A percentile compares a stretch with the other conserved stretches of the same genome.
These are phyloP conservation scores for Vararia minispora DNA, from an alignment of 768 basidiomycete genomes.

Conservation along the genomic window DNA sequence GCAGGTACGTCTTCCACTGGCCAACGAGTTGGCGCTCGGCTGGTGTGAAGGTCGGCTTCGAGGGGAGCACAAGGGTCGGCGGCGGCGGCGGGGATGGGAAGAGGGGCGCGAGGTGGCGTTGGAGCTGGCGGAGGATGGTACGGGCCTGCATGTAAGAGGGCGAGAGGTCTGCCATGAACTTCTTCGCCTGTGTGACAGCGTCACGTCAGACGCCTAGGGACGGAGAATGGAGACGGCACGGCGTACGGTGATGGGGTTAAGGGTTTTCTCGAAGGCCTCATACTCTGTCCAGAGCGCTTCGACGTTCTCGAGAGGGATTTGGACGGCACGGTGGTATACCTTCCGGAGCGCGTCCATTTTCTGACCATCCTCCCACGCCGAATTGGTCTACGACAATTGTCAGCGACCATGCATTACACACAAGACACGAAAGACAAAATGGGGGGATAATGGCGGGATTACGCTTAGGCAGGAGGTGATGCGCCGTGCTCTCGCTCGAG, in stretches of 20 bases:
- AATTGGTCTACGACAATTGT: conserved; percentile 36
- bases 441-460: no score
- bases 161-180: conserved; percentile 88
- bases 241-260: conserved; percentile 78
- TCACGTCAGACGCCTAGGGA: conserved; percentile 1
- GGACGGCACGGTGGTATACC: conserved; percentile 87
- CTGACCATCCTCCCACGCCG: conserved; percentile 93
- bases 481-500: no score
- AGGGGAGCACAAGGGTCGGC: conserved; percentile 47
- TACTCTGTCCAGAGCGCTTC: conserved; percentile 91
- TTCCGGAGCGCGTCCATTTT: conserved; percentile 90
- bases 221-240: neutral
- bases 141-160: conserved; percentile 94
- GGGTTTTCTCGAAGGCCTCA: conserved; percentile 78
- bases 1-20: conserved; percentile 85
- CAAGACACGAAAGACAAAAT: no score
- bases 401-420: no score
- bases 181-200: conserved; percentile 57
- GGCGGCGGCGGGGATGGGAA: conserved; percentile 40
- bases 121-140: conserved; percentile 72
- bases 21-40: conserved; percentile 68
- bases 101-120: conserved; percentile 53
- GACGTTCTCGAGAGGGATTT: conserved; percentile 89
- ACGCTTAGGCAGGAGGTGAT: no score
- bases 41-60: conserved; percentile 59